Evolutionary conservation across 2,329 filamentous ascomycete genomes (phyloP).

Genomic region (Leptographium galeiforme): DNA sequence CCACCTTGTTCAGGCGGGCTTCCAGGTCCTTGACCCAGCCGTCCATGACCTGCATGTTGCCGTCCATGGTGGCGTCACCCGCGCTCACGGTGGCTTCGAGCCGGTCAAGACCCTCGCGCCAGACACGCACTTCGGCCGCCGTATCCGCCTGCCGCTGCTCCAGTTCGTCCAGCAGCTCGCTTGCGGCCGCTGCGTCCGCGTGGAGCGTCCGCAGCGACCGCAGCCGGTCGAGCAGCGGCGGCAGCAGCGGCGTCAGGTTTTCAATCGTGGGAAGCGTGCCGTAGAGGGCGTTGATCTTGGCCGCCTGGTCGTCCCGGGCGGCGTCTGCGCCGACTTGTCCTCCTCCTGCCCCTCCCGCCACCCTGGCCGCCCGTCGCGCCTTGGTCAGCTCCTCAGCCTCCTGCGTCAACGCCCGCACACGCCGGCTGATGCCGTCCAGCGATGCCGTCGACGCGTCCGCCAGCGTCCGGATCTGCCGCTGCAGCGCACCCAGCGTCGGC

Average conservation of each 20-base stretch:
- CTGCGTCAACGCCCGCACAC: constrained; percentile 54
- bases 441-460: constrained; percentile 58
- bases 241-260: constrained; percentile 69
- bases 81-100: constrained; percentile 63
- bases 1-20: constrained; percentile 52
- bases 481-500: constrained; percentile 66
- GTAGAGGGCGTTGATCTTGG: constrained; percentile 87
- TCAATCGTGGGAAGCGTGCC: constrained; percentile 81
- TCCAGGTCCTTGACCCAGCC: constrained; percentile 84
- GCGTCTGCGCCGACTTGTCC: constrained; percentile 11
- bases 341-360: constrained; percentile 18
- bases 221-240: constrained; percentile 71
- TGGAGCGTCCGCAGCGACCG: constrained; percentile 76
- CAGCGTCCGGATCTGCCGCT: constrained; percentile 66
- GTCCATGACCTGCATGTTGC: constrained; percentile 75
- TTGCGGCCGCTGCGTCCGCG: constrained; percentile 70
- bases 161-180: constrained; percentile 61
- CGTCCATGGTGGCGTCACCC: constrained; percentile 55
- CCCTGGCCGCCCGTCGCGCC: constrained; percentile 46
- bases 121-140: constrained; percentile 70
- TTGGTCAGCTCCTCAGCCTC: constrained; percentile 64
- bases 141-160: constrained; percentile 73
- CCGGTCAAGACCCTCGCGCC: constrained; percentile 67
- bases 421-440: constrained; percentile 57
- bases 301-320: constrained; percentile 52